phyloP scores from a whole-genome alignment of 2,329 filamentous ascomycete species.

The Cercospora sp. region DNA sequence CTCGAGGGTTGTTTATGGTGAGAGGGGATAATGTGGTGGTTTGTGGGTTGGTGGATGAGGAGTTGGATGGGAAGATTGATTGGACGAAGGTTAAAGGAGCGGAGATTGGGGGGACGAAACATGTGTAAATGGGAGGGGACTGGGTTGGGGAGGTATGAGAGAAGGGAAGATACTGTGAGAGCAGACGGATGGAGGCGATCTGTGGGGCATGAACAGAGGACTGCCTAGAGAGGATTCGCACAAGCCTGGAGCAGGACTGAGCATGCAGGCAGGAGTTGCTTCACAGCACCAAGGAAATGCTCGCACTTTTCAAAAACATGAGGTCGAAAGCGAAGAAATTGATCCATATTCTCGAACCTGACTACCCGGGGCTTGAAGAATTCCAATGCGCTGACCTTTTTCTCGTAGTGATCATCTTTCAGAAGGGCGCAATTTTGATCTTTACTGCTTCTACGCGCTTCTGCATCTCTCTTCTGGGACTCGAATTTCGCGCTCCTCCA shows the following conservation, averaged over 20 bases:
- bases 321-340: background rate
- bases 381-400: background rate
- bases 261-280: background rate
- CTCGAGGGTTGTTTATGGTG: constrained; percentile 86
- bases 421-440: background rate
- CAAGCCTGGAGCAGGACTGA: background rate
- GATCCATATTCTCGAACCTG: background rate
- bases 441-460: background rate
- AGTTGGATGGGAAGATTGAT: constrained; percentile 84
- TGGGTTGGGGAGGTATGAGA: too few species aligned
- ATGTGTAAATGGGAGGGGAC: constrained; percentile 26
- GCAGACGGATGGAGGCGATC: background rate
- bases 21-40: constrained; percentile 92
- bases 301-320: background rate
- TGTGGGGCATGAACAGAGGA: background rate
- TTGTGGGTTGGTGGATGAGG: constrained; percentile 85
- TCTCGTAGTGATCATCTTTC: background rate
- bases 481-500: background rate
- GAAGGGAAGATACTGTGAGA: background rate
- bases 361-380: background rate
- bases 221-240: background rate
- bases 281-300: background rate
- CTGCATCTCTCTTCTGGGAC: background rate
- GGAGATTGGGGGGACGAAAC: constrained; percentile 78
- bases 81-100: constrained; percentile 88